A percentile compares a stretch with the other conserved stretches of the same genome.
Conservation (phyloP, 768 basidiomycete species). For the Cystobasidiopsis lactophilus region DNA sequence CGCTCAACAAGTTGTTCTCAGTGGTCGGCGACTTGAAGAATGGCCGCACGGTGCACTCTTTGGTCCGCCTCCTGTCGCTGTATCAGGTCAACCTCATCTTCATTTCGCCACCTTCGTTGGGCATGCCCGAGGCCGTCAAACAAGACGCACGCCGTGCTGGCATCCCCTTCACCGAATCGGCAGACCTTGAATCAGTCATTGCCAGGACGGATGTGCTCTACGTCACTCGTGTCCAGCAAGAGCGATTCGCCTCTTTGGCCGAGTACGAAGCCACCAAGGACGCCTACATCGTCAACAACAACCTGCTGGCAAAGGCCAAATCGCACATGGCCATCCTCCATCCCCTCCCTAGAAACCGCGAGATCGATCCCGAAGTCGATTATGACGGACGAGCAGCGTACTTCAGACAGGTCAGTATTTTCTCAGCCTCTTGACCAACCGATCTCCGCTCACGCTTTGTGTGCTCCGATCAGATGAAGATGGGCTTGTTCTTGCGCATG, state of each 20-base stretch:
- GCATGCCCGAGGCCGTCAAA: conserved; percentile 75
- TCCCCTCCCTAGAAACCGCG: conserved; percentile 83
- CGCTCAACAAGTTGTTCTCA: background rate
- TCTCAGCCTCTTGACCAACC: background rate
- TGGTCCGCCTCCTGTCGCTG: conserved; percentile 72
- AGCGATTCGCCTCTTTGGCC: conserved; percentile 54
- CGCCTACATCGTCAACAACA: conserved; percentile 78
- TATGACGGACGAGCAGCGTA: conserved; percentile 89
- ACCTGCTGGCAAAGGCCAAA: conserved; percentile 76
- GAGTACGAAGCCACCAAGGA: conserved; percentile 87
- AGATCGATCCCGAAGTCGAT: conserved; percentile 97
- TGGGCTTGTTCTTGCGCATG: conserved; percentile 74
- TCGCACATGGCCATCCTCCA: conserved; percentile 99
- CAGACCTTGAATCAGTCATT: conserved; percentile 76
- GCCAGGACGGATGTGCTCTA: conserved; percentile 88
- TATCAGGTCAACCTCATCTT: conserved; percentile 92
- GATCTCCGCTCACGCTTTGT: too few relatives aligned
- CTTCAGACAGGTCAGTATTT: conserved; percentile 46
- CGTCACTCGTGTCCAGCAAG: conserved; percentile 87
- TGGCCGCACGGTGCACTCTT: conserved; percentile 86
- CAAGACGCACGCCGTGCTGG: conserved; percentile 64
- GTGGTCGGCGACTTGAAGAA: conserved; percentile 85
- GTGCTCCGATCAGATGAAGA: background rate
- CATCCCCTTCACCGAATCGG: conserved; percentile 51
- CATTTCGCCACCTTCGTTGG: conserved; percentile 61